A percentile compares a stretch with the other conserved stretches of the same genome.
These are phyloP conservation scores for Botrytis hyacinthi DNA, from an alignment of 2,329 filamentous ascomycete species.

Conservation along the genomic window DNA sequence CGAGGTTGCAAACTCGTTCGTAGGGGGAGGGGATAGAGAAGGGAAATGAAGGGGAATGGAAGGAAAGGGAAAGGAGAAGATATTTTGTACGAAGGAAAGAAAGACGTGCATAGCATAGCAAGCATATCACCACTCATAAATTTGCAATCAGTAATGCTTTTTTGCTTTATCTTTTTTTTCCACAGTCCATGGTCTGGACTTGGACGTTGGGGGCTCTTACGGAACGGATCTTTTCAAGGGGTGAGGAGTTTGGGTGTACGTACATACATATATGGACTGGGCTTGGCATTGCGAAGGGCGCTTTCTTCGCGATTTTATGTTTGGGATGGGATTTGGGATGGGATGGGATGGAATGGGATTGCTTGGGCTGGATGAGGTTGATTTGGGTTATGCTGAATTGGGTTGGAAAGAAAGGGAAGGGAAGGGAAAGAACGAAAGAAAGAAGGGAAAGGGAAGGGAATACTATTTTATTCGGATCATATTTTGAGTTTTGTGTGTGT, in stretches of 20 bases:
- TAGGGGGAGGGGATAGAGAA: background rate
- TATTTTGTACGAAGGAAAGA: background rate
- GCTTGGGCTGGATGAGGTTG: no score
- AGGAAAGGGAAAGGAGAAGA: background rate
- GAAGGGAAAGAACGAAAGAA: no score
- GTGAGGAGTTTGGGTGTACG: no score
- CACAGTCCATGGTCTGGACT: background rate
- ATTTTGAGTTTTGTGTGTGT: background rate
- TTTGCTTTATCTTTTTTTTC: background rate
- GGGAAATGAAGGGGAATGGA: background rate
- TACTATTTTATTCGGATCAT: background rate
- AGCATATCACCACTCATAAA: slow-evolving; percentile 10
- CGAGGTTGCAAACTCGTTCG: slow-evolving; percentile 3
- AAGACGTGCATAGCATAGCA: background rate
- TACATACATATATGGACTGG: no score
- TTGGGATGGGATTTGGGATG: no score
- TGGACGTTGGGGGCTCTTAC: background rate
- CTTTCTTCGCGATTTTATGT: background rate
- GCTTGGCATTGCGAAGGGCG: background rate
- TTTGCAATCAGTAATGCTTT: background rate
- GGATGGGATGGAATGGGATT: no score
- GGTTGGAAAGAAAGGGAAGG: no score
- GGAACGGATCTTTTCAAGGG: background rate
- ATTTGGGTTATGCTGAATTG: no score
- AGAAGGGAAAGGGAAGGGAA: background rate